phyloP scores from a whole-genome alignment of 106 monocot species.

The Narthecium ossifragum region DNA sequence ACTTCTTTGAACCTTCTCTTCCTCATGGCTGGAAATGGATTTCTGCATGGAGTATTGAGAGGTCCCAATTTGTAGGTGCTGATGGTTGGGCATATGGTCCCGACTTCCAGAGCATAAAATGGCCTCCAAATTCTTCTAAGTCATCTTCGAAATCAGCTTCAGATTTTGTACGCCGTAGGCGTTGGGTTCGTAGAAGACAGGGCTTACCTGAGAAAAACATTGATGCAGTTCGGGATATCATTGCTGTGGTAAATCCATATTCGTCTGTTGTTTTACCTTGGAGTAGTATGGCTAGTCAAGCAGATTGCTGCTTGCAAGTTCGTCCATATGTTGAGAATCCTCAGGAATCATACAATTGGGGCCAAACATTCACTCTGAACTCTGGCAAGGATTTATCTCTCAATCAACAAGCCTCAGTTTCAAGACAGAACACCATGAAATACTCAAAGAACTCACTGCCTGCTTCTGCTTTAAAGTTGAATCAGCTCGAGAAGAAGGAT shows the following conservation, averaged over 20 bases:
- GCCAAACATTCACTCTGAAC: conserved; percentile 40
- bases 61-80: conserved; percentile 44
- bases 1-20: conserved; percentile 74
- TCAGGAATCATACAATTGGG: conserved; percentile 55
- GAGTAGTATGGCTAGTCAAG: conserved; percentile 41
- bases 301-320: conserved; percentile 70
- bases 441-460: conserved; percentile 10
- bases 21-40: conserved; percentile 72
- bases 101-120: conserved; percentile 66
- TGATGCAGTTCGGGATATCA: conserved; percentile 33
- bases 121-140: conserved; percentile 63
- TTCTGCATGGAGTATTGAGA: conserved; percentile 85
- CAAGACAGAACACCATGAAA: conserved; percentile 40
- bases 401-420: conserved; percentile 30
- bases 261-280: conserved; percentile 71
- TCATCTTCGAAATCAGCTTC: conserved; percentile 49
- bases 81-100: conserved; percentile 89
- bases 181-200: conserved; percentile 72
- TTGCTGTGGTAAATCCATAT: conserved; percentile 52
- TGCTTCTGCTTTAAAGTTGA: conserved; percentile 50
- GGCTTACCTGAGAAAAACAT: conserved; percentile 17
- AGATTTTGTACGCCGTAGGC: conserved; percentile 74
- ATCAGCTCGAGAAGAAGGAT: conserved; percentile 87
- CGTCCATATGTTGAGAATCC: conserved; percentile 60
- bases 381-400: conserved; percentile 34